phyloP scores from a whole-genome alignment of 2,329 filamentous ascomycete genomes.

The Colletotrichum sansevieriae region DNA sequence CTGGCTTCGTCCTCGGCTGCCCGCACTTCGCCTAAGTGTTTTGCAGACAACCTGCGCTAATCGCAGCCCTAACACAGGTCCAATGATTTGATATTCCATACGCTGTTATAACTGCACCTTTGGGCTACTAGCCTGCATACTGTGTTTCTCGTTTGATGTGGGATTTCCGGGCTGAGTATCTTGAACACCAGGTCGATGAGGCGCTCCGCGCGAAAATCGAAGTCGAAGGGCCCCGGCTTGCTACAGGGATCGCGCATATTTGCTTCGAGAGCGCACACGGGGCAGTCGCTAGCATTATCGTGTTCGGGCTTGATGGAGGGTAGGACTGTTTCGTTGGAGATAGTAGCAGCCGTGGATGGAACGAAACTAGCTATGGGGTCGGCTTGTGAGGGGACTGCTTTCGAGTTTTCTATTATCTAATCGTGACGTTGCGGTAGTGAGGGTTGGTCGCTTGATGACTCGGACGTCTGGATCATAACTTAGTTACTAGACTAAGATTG shows the following conservation, averaged over 20 bases:
- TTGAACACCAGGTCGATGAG: conserved; percentile 4
- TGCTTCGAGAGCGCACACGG: conserved; percentile 4
- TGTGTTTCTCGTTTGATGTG: conserved; percentile 4
- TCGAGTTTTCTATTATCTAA: neutral
- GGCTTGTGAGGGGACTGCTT: neutral
- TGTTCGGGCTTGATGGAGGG: neutral
- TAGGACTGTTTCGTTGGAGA: neutral
- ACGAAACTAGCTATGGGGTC: neutral
- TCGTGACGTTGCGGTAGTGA: neutral
- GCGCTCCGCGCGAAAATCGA: neutral
- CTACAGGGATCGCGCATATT: neutral
- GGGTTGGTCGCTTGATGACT: conserved; percentile 3
- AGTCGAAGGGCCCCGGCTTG: neutral
- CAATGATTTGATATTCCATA: conserved; percentile 5
- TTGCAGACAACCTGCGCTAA: neutral
- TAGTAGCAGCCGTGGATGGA: neutral
- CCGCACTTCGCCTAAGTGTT: conserved; percentile 1
- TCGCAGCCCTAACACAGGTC: conserved; percentile 1
- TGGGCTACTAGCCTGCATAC: neutral
- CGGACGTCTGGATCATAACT: neutral
- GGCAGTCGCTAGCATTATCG: neutral
- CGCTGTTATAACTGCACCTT: neutral
- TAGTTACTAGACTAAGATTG: neutral
- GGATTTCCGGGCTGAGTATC: neutral
- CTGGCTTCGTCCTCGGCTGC: conserved; percentile 1